Base-by-base conservation (phyloP, 2,329 filamentous ascomycete genomes). In the Pseudopyrenochaeta lycopersici region DNA sequence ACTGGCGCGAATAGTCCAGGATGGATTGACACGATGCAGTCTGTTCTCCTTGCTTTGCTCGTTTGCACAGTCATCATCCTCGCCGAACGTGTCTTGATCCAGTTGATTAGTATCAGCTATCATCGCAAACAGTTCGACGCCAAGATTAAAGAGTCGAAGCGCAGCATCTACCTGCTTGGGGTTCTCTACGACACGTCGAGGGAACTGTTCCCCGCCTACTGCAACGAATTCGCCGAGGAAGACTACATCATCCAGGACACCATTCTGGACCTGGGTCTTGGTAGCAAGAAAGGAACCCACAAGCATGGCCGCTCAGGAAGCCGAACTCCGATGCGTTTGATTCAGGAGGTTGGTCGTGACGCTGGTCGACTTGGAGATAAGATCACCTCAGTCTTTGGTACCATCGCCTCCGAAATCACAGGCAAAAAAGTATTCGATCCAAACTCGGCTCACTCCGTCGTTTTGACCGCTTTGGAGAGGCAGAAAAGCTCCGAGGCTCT, bases 361-460 rank as follows among this genome's bases (percentile, higher is more conserved):
- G 76, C 82, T 46, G 90, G 90, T 35, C 88, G 92, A 18, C 82
- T 97, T 49, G 94, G 94, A 67, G 94, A 96, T 81, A 97, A 97
- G 78, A 87, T 98, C 57, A 97, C 93, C 0, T 93, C 92, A 4
- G 90, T 89, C 0, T 96, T 98, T 74, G 95, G 95, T 20, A 95
- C 96, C 67, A 87, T 98, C 45, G 94, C 95, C 1, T 91, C 91
- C 2, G 95, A 98, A 69, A 93, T 99, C 55, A 97, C 95, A 0
- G 95, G 95, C 62, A 96, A 96, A 79, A 88, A 97, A 68, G 90
- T 97, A 18, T 96, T 98, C 80, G 97, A 97, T 76, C 89, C 92
- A 12, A 94, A 91, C 68, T 90, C 92, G 4, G 88, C 93, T 1
- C 93, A 97, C 73, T 95, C 92, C 0, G 87, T 98, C 43, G 92